Base-by-base conservation (phyloP, 176 grass and related monocot species). In the Aegilops longissima region DNA sequence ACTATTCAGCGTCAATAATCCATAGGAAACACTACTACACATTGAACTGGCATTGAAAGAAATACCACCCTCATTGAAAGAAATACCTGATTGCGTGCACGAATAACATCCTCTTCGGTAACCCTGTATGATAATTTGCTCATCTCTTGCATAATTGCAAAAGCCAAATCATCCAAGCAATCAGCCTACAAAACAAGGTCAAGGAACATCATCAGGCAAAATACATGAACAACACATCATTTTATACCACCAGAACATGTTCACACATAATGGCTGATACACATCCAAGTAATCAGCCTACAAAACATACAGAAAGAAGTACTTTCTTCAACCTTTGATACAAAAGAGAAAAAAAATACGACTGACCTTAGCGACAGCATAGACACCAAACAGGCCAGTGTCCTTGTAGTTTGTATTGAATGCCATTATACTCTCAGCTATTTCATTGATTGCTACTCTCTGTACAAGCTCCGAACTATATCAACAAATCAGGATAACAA, bases 321-420 rank as follows among this genome's bases (percentile, higher is more conserved):
- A 83, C 5, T 79, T 68, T 44, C 65, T 52, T 17, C 12, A 39
- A 27, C 78, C 51, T 54, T 51, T 23, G 23, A 23, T 66, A 77
- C 40, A 38, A 42, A 73, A 20, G 31, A 9, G 6, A 1, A 9
- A 6, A 2, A 76, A 42, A 35, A 42, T 21, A 65, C 44, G 12
- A 85, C 84, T 65, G 66, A 94, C 97, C 92, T 99, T 96, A 39
- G 94, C 97, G 51, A 99, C 85, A 76, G 94, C 97, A 76, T 99
- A 96, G 79, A 99, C 94, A 85, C 97, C 97, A 91, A 99, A 99
- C 16, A 97, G 83, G 38, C 97, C 97, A 81, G 91, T 94, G 78
- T 97, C 97, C 85, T 99, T 99, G 31, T 99, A 99, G 74, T 99
- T 99, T 3, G 94, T 94, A 21, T 97, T 99, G 85, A 99, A 99